phyloP scores from a whole-genome alignment of 1,284 basidiomycete species.

The Moesziomyces aphidis region DNA sequence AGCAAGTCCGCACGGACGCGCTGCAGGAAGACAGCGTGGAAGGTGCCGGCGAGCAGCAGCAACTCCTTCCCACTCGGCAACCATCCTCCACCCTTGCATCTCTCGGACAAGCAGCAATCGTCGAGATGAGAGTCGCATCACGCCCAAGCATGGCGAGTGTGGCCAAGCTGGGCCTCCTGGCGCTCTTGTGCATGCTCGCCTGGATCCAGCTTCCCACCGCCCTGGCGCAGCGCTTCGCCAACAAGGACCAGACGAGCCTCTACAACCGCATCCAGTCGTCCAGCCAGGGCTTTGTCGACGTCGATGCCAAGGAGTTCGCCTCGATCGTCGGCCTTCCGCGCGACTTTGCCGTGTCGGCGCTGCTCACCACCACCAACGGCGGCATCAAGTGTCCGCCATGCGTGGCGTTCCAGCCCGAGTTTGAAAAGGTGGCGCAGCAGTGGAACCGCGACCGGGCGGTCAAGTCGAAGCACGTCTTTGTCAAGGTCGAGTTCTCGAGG shows the following conservation, averaged over 20 bases:
- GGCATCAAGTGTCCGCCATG: conserved; percentile 57
- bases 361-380: conserved; percentile 51
- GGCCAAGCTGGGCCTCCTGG: conserved; percentile 15
- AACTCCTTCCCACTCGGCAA: neutral
- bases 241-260: conserved; percentile 20
- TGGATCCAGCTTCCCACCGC: conserved; percentile 7
- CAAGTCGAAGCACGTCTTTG: conserved; percentile 49
- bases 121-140: conserved; percentile 6
- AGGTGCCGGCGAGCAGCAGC: neutral
- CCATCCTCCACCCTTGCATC: neutral
- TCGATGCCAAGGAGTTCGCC: conserved; percentile 30
- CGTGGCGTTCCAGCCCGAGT: conserved; percentile 53
- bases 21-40: neutral
- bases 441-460: conserved; percentile 41
- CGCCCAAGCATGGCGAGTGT: conserved; percentile 1
- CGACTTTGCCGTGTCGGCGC: conserved; percentile 48
- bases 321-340: conserved; percentile 20
- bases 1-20: neutral
- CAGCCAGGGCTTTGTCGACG: conserved; percentile 25
- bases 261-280: conserved; percentile 33
- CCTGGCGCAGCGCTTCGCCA: conserved; percentile 12
- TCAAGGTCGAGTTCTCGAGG: conserved; percentile 53
- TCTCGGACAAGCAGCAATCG: no score
- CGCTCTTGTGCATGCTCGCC: conserved; percentile 21
- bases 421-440: conserved; percentile 46